phyloP scores from a whole-genome alignment of 805 yeast genomes.

The Starmerella roubikii region DNA sequence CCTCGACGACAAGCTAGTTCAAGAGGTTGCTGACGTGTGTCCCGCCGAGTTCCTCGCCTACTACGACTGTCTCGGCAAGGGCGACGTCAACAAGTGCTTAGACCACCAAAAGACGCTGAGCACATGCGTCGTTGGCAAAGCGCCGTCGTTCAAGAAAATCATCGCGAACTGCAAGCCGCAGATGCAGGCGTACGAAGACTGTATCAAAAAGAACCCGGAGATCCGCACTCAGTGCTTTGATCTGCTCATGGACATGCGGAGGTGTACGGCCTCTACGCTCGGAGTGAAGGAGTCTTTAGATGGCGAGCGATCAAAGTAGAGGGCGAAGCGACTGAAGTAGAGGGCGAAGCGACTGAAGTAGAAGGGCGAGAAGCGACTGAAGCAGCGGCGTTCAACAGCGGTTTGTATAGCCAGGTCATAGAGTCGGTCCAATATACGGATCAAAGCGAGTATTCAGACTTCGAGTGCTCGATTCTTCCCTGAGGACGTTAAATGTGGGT shows the following conservation, averaged over 20 bases:
- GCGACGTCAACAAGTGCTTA: slow-evolving; percentile 39
- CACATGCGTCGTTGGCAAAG: slow-evolving; percentile 46
- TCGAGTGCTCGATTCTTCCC: too few species aligned
- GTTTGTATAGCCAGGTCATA: too few species aligned
- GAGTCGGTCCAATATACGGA: too few species aligned
- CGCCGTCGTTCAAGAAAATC: slow-evolving; percentile 61
- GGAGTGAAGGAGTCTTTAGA: too few species aligned
- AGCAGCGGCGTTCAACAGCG: background rate
- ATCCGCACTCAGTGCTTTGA: slow-evolving; percentile 40
- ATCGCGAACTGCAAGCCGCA: slow-evolving; percentile 45
- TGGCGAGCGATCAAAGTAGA: too few species aligned
- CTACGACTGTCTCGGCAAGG: slow-evolving; percentile 56
- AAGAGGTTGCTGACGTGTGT: slow-evolving; percentile 63
- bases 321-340: too few species aligned
- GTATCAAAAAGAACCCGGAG: slow-evolving; percentile 38
- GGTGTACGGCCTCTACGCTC: slow-evolving; percentile 38
- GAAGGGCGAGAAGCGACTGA: background rate
- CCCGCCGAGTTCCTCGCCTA: slow-evolving; percentile 59
- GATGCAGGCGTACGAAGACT: slow-evolving; percentile 50
- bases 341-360: background rate
- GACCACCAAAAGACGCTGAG: slow-evolving; percentile 45
- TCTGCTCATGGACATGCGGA: slow-evolving; percentile 42
- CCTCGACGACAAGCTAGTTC: slow-evolving; percentile 62
- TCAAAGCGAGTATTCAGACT: too few species aligned
- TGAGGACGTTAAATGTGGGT: too few species aligned